Conservation (phyloP, 257 asterid species). For the Orobanche coerulescens region DNA sequence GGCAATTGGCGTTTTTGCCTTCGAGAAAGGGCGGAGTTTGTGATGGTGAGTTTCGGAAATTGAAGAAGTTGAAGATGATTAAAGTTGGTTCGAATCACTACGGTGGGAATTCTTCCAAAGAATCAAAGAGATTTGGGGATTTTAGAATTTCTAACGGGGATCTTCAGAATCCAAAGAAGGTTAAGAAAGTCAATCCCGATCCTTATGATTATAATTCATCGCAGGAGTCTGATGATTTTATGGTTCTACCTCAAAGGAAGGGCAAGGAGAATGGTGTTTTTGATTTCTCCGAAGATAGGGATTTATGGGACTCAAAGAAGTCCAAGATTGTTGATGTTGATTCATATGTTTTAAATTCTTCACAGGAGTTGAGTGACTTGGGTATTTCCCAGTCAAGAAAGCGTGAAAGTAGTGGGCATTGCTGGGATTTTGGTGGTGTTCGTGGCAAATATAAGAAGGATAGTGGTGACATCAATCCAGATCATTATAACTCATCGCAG, state of each 20-base stretch:
- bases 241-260: constrained; percentile 27
- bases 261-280: constrained; percentile 27
- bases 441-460: constrained; percentile 33
- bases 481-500: constrained; percentile 29
- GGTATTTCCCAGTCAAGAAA: constrained; percentile 26
- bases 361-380: constrained; percentile 47
- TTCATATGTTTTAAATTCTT: constrained; percentile 33
- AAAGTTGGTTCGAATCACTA: neutral
- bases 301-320: constrained; percentile 36
- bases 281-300: constrained; percentile 33
- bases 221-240: constrained; percentile 30
- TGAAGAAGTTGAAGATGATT: constrained; percentile 22
- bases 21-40: constrained; percentile 14
- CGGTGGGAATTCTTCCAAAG: constrained; percentile 33
- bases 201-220: constrained; percentile 28
- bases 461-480: neutral
- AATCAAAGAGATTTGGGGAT: constrained; percentile 24
- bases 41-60: constrained; percentile 16
- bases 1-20: constrained; percentile 15
- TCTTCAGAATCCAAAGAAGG: constrained; percentile 2
- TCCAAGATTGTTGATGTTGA: constrained; percentile 36
- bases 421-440: constrained; percentile 24
- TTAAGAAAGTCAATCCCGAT: constrained; percentile 15
- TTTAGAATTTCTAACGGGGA: neutral
- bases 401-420: constrained; percentile 14